Conservation (phyloP, 768 basidiomycete species). For the Inosperma sp. region DNA sequence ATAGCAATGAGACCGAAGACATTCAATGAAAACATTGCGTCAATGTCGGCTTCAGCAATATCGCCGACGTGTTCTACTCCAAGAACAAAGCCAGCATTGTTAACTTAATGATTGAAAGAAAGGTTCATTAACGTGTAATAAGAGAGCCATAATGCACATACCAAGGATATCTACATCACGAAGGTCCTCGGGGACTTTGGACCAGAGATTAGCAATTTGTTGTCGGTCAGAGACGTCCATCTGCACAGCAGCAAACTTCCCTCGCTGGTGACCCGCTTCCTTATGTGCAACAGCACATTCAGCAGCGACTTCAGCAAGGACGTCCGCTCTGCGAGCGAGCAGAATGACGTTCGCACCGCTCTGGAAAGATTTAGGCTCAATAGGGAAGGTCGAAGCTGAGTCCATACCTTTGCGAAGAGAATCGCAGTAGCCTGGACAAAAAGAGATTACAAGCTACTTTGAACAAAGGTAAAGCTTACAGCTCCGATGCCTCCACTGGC, state of each 20-base stretch:
- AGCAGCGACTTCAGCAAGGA: constrained; percentile 63
- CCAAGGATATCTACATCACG: constrained; percentile 80
- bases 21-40: constrained; percentile 76
- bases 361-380: constrained; percentile 31
- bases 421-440: constrained; percentile 74
- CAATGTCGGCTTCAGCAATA: constrained; percentile 71
- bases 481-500: constrained; percentile 90
- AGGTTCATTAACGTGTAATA: not conserved
- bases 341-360: constrained; percentile 87
- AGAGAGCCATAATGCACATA: constrained; percentile 29
- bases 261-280: constrained; percentile 67
- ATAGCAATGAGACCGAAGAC: constrained; percentile 83
- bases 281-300: constrained; percentile 67
- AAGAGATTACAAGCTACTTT: not conserved
- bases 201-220: constrained; percentile 65
- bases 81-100: constrained; percentile 82
- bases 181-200: constrained; percentile 65
- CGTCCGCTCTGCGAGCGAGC: constrained; percentile 72
- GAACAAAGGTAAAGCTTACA: constrained; percentile 38
- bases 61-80: constrained; percentile 86
- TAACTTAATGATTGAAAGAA: constrained; percentile 44
- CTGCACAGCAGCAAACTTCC: constrained; percentile 65
- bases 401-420: constrained; percentile 79
- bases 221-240: constrained; percentile 77
- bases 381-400: not conserved